Conservation (phyloP, 768 basidiomycete genomes). For the Suillus variegatus region DNA sequence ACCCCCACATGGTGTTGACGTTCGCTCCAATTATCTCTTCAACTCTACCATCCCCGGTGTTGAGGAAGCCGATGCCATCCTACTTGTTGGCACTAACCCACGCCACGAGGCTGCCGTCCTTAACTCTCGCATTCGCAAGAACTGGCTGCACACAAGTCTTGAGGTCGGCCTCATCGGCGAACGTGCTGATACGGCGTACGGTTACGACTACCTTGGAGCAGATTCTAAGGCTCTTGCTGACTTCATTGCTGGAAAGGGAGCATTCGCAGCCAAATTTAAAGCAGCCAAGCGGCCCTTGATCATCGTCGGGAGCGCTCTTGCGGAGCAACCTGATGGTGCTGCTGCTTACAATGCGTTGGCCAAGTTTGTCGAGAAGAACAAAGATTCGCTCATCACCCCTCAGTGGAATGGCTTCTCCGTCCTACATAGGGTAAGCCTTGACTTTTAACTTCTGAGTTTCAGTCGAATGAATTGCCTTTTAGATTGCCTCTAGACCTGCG, state of each 20-base stretch:
- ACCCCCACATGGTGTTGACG: constrained; percentile 81
- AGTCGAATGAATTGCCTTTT: constrained; percentile 8
- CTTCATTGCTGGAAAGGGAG: constrained; percentile 75
- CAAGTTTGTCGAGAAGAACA: constrained; percentile 79
- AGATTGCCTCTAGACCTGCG: constrained; percentile 91
- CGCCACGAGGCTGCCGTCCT: constrained; percentile 93
- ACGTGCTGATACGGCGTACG: constrained; percentile 87
- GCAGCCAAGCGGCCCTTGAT: constrained; percentile 89
- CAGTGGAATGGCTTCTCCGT: constrained; percentile 97
- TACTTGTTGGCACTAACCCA: constrained; percentile 95
- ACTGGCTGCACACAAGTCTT: constrained; percentile 84
- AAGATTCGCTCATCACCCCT: constrained; percentile 71
- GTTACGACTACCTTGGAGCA: constrained; percentile 87
- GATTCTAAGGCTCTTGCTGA: constrained; percentile 73
- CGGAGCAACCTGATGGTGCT: constrained; percentile 83
- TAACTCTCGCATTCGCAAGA: constrained; percentile 95
- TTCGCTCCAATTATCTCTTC: constrained; percentile 96
- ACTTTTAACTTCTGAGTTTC: constrained; percentile 3
- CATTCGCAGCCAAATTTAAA: constrained; percentile 86
- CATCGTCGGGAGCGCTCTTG: constrained; percentile 85
- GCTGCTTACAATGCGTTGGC: constrained; percentile 75
- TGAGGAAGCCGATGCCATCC: constrained; percentile 88
- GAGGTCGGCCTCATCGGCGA: constrained; percentile 92
- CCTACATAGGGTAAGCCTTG: constrained; percentile 76
- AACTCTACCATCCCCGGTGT: constrained; percentile 90